phyloP scores from a whole-genome alignment of 345 rosid genomes.

The Corymbia maculata region DNA sequence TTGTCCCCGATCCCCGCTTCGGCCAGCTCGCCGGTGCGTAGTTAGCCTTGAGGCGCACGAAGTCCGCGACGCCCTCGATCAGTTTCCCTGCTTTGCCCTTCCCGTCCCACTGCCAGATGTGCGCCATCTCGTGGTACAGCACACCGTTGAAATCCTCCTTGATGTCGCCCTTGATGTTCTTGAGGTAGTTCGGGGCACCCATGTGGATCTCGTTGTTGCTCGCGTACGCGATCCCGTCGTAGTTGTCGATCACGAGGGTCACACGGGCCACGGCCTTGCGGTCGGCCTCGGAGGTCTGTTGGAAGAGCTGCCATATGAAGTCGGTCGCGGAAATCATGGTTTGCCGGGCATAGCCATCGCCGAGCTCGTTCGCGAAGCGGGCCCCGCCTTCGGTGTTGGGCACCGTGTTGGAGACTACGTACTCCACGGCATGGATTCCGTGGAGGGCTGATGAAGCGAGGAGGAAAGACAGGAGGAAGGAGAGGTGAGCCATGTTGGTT shows the following conservation, averaged over 20 bases:
- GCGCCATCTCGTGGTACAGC: neutral
- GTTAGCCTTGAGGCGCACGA: neutral
- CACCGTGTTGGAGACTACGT: neutral
- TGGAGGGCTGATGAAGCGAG: neutral
- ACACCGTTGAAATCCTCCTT: neutral
- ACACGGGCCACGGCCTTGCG: neutral
- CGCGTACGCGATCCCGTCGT: neutral
- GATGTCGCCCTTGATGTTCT: neutral
- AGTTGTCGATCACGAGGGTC: neutral
- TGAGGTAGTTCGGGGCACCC: neutral
- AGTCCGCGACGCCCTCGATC: neutral
- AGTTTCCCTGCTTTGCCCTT: neutral
- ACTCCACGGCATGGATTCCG: conserved; percentile 19
- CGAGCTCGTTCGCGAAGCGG: neutral
- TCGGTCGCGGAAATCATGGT: neutral
- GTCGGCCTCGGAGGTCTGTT: conserved; percentile 1
- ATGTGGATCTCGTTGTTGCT: conserved; percentile 12
- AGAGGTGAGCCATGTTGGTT: neutral
- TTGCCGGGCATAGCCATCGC: neutral
- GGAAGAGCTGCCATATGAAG: neutral
- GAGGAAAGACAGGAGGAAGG: neutral
- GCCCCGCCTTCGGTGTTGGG: neutral
- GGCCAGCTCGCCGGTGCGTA: conserved; percentile 46
- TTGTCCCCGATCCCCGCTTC: conserved; percentile 40
- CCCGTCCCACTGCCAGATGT: neutral